phyloP scores from a whole-genome alignment of 2,329 filamentous ascomycete species.

The Achaetomium macrosporum region DNA sequence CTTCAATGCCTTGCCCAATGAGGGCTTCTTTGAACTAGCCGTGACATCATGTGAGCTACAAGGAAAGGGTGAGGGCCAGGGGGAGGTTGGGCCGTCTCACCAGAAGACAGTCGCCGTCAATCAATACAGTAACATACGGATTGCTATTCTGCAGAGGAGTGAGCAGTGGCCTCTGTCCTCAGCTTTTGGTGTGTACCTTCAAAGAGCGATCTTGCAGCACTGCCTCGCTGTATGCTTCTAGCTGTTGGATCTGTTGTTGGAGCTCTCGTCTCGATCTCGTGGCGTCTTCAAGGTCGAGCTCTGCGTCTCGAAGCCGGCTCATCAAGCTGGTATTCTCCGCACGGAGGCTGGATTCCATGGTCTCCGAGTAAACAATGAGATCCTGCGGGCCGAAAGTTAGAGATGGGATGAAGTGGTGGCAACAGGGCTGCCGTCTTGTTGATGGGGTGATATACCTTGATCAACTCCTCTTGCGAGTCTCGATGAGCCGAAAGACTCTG shows the following conservation, averaged over 20 bases:
- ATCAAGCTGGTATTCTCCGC: constrained; percentile 40
- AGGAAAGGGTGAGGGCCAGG: background rate
- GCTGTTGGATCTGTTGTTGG: constrained; percentile 41
- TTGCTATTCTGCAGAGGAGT: constrained; percentile 39
- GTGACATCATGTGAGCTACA: background rate
- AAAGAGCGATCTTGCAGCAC: constrained; percentile 36
- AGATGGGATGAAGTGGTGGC: background rate
- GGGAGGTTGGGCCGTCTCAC: constrained; percentile 34
- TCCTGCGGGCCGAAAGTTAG: constrained; percentile 32
- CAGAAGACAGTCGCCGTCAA: constrained; percentile 59
- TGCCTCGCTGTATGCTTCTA: constrained; percentile 33
- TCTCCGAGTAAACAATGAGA: constrained; percentile 41
- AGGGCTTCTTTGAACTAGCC: constrained; percentile 52
- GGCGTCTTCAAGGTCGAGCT: constrained; percentile 48
- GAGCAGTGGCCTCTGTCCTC: too few relatives aligned
- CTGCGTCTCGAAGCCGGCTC: constrained; percentile 37
- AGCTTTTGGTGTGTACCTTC: constrained; percentile 30
- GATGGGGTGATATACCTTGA: constrained; percentile 36
- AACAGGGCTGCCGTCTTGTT: too few relatives aligned
- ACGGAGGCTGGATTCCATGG: constrained; percentile 38
- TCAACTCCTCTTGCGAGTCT: constrained; percentile 39
- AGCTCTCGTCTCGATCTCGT: constrained; percentile 43
- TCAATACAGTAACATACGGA: constrained; percentile 54
- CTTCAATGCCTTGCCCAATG: constrained; percentile 49
- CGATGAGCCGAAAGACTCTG: constrained; percentile 38